Conservation (phyloP, 352 stramenopile genomes). For the Globisporangium ultimum region DNA sequence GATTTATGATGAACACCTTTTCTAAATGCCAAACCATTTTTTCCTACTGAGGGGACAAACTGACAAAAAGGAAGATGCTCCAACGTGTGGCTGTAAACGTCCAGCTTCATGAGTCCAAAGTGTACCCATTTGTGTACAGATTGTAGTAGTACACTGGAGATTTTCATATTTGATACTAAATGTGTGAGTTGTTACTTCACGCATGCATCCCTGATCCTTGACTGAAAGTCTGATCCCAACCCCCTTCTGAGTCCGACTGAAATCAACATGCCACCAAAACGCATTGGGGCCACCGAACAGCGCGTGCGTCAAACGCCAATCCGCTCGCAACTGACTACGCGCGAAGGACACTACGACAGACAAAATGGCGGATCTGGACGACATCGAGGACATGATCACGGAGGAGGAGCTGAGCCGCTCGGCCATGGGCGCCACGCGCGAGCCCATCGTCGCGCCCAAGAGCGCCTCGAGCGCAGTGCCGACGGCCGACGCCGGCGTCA, state of each 20-base stretch:
- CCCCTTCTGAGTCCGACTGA: constrained; percentile 7
- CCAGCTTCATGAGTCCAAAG: too few relatives aligned
- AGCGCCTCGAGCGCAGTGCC: constrained; percentile 19
- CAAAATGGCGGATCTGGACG: constrained; percentile 36
- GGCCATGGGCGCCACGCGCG: constrained; percentile 35
- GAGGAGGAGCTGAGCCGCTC: constrained; percentile 62
- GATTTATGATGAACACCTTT: neutral
- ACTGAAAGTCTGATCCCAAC: constrained; percentile 3
- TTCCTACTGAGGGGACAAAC: too few relatives aligned
- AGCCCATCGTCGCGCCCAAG: constrained; percentile 68
- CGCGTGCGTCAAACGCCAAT: neutral
- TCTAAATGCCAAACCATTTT: neutral
- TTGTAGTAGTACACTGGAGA: too few relatives aligned
- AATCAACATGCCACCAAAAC: neutral
- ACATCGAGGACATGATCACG: constrained; percentile 83
- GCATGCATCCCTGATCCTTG: too few relatives aligned
- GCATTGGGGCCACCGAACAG: neutral
- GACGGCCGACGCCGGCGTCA: constrained; percentile 5
- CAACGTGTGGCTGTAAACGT: too few relatives aligned
- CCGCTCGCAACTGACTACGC: neutral
- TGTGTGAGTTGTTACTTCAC: neutral
- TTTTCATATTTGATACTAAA: too few relatives aligned
- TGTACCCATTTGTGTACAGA: too few relatives aligned
- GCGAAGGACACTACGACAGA: neutral
- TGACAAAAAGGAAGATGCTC: too few relatives aligned